Percentiles rank a stretch among this genome's conserved stretches.
phyloP scores from a whole-genome alignment of 768 basidiomycete genomes.

The Rhodotorula kratochvilovae region DNA sequence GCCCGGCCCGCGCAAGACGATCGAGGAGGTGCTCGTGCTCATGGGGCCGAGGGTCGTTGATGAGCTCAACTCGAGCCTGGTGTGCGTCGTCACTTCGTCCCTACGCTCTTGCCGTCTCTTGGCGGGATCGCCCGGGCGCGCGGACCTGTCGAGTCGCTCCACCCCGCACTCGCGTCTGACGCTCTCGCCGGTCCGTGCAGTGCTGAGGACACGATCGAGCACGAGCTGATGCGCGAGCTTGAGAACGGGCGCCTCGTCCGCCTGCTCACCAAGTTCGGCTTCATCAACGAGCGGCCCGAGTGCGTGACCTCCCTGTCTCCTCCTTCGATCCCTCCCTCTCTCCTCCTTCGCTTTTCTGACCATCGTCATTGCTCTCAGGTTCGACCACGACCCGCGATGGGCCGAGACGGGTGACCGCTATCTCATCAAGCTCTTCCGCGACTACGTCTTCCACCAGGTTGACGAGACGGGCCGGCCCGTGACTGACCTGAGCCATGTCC shows the following conservation, averaged over 20 bases:
- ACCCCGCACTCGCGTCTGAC: no score
- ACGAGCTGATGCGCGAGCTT: conserved; percentile 76
- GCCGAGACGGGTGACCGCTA: conserved; percentile 98
- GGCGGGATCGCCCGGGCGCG: not conserved
- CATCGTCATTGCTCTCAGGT: conserved; percentile 53
- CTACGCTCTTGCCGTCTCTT: not conserved
- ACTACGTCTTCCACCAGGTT: conserved; percentile 96
- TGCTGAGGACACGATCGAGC: conserved; percentile 73
- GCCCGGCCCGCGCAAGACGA: conserved; percentile 62
- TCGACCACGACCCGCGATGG: conserved; percentile 93
- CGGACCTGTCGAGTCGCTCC: no score
- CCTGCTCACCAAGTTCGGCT: conserved; percentile 86
- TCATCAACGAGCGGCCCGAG: conserved; percentile 99
- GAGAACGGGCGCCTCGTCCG: conserved; percentile 91
- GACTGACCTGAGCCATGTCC: conserved; percentile 81
- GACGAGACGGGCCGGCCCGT: conserved; percentile 85
- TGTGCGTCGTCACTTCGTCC: conserved; percentile 52
- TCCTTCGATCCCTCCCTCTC: not conserved
- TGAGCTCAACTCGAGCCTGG: conserved; percentile 81
- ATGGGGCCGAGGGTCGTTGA: conserved; percentile 64
- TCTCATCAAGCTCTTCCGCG: conserved; percentile 94
- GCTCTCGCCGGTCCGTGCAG: conserved; percentile 50
- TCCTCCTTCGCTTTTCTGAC: not conserved
- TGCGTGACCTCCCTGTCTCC: conserved; percentile 51
- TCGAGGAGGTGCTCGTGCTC: conserved; percentile 76